These are phyloP conservation scores for Bipolaris victoriae DNA, from an alignment of 2,329 filamentous ascomycete genomes.

Conservation along the genomic window DNA sequence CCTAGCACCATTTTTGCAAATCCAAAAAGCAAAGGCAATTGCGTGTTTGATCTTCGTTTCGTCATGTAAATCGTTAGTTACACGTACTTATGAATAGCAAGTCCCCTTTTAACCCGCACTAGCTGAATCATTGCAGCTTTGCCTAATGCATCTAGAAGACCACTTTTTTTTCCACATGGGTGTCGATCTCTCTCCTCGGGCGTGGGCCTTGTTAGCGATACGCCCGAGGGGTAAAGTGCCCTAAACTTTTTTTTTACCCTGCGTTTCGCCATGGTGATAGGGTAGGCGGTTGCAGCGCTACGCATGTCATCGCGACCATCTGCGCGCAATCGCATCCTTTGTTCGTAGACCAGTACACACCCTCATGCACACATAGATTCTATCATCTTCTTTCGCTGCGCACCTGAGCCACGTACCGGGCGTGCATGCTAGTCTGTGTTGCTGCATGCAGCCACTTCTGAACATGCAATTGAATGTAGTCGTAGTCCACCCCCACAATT, in stretches of 20 bases:
- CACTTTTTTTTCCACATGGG: conserved; percentile 1
- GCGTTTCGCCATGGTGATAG: not conserved
- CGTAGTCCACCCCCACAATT: conserved; percentile 5
- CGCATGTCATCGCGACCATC: conserved; percentile 8
- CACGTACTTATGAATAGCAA: not conserved
- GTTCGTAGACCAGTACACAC: not conserved
- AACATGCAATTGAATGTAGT: not conserved
- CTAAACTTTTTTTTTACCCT: conserved; percentile 9
- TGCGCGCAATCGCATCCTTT: conserved; percentile 1
- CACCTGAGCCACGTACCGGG: not conserved
- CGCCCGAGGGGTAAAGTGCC: conserved; percentile 1
- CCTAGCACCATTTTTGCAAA: not conserved
- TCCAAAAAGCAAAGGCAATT: not conserved
- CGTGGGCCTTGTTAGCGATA: conserved; percentile 4
- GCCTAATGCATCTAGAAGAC: conserved; percentile 7
- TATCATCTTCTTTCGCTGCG: not conserved
- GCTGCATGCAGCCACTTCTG: not conserved
- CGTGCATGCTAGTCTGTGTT: conserved; percentile 2
- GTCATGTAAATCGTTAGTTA: not conserved
- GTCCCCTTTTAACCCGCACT: not conserved
- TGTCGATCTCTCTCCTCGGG: conserved; percentile 3
- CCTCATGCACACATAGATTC: not conserved
- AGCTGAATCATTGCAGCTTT: not conserved
- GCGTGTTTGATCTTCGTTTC: not conserved
- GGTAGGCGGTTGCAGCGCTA: conserved; percentile 11